Base-by-base conservation (phyloP, 2,329 filamentous ascomycete genomes). In the Xylaria sp. region DNA sequence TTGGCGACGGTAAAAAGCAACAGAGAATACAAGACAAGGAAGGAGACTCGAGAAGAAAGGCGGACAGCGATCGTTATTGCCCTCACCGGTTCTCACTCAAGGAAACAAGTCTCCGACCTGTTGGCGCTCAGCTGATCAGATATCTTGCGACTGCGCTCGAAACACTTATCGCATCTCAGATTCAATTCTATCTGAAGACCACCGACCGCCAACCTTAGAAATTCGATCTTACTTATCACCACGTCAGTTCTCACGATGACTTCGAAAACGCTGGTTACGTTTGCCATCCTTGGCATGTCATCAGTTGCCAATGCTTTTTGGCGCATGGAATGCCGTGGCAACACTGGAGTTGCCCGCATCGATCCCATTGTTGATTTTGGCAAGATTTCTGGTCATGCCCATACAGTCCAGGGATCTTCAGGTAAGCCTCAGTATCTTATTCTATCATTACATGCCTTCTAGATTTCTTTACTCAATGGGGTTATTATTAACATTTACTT, bases 281-380 rank as follows among this genome's bases (percentile, higher is more conserved):
- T 75, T 21, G 70, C 76, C 62, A 72, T 79, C 51, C 72, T 79
- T 51, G 74, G 77, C 72, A 70, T 72, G 56, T 76, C 81, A 45
- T 77, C 78, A 48, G 73, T 81, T 65, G 85, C 84, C 55, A 77
- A 86, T 73, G 94, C 92, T 68, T 97, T 97, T 81, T 97, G 93
- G 93, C 93, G 94, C 78, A 92, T 97, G 86, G 91, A 93, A 75
- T 97, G 93, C 80, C 91, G 88, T 73, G 90, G 89, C 64, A 86
- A 87, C 55, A 84, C 89, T 72, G 92, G 89, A 70, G 79, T 93
- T 65, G 91, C 89, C 58, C 88, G 93, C 65, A 84, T 97, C 48
- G 93, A 97, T 77, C 93, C 93, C 19, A 84, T 97, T 64, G 85
- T 96, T 64, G 85, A 88, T 67, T 86, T 86, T 2, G 90, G 88